Evolutionary conservation across 163 green algal genomes (phyloP), one percentile per base, ranked within the genome.

Genomic region (Prototheca wickerhamii): DNA sequence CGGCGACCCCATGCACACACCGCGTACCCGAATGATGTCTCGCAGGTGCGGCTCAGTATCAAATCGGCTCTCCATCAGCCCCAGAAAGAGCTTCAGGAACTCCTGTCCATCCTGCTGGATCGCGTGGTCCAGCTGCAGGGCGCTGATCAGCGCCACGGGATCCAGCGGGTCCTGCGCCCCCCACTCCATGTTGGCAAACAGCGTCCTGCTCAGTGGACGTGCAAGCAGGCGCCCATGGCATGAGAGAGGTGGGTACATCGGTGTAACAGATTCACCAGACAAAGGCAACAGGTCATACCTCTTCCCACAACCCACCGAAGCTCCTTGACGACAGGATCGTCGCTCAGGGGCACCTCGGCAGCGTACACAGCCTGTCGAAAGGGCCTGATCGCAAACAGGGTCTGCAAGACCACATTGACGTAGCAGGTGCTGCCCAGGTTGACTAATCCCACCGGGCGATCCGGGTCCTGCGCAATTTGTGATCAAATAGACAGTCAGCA

Each of bases 351-450:
- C 28, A 57, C 40, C 21, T 23, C 31, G 25, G 62, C 59, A 20
- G 61, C 60, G 40, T 83, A 89, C 30, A 95, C 63, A 10, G 74
- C 80, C 35, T 76, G 60, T 10, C 84, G 71, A 62, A 95, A 87
- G 12, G 65, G 69, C 21, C 65, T 64, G 21, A 82, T 85, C 43
- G 81, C 73, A 74, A 85, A 89, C 34, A 98, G 79, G 74, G 88
- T 94, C 82, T 98, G 92, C 59, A 98, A 72, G 17, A 89, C 90
- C 20, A 77, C 83, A 71, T 96, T 97, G 37, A 94, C 89, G 74
- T 98, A 98, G 82, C 89, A 96, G 3, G 88, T 95, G 76, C 96
- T 95, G 60, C 91, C 92, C 18, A 98, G 77, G 76, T 98, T 98
- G 60, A 75, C 73, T 50, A 98, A 75, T 0, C 92, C 92, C 26